phyloP scores from a whole-genome alignment of 83 land plant species.

The Thuja plicata region DNA sequence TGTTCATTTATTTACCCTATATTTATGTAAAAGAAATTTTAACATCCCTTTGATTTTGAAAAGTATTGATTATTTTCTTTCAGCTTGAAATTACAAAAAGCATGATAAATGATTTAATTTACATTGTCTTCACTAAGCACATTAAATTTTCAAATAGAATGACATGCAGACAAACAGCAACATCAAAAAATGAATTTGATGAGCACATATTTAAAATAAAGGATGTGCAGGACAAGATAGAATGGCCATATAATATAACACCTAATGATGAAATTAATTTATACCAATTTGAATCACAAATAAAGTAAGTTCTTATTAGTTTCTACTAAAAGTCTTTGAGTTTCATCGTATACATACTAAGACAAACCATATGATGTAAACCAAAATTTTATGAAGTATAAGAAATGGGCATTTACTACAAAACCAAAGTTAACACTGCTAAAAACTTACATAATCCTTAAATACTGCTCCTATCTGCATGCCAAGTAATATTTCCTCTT shows the following conservation, averaged over 20 bases:
- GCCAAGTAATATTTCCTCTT: background rate
- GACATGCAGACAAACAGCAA: background rate
- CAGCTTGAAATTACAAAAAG: background rate
- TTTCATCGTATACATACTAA: background rate
- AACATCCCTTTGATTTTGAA: no score
- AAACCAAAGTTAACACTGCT: background rate
- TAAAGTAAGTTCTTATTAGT: background rate
- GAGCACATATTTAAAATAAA: background rate
- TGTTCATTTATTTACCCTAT: no score
- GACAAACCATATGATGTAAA: background rate
- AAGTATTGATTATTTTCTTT: no score
- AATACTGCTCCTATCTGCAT: conserved; percentile 19
- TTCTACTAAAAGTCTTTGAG: background rate
- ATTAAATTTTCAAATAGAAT: background rate
- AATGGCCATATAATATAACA: background rate
- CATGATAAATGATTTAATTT: background rate
- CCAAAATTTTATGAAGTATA: background rate
- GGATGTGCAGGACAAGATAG: background rate
- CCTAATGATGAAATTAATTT: background rate
- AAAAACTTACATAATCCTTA: conserved; percentile 16
- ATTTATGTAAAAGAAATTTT: no score
- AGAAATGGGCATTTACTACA: background rate
- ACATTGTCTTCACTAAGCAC: background rate
- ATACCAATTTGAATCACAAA: background rate
- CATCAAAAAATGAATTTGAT: background rate